Conservation (phyloP, 2,329 filamentous ascomycete genomes). For the Diaporthe vexans region DNA sequence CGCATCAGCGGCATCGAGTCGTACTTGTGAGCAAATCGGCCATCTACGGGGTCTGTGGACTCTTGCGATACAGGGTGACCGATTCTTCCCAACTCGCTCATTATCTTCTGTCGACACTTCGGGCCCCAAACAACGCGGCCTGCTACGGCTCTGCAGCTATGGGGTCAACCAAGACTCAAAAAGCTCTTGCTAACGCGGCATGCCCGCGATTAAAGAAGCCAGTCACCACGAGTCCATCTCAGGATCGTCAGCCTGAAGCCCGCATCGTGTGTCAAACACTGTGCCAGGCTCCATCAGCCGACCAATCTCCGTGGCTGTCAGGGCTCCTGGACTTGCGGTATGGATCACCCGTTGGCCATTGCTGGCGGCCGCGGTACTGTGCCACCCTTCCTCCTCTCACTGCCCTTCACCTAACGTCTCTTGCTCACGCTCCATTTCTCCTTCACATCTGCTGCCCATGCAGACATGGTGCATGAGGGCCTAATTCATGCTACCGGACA, state of each 20-base stretch:
- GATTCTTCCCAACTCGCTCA: neutral
- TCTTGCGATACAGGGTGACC: neutral
- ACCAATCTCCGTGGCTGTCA: constrained; percentile 36
- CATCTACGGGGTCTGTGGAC: neutral
- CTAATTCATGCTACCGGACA: constrained; percentile 34
- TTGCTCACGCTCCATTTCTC: constrained; percentile 14
- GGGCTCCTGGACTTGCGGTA: neutral
- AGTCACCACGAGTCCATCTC: constrained; percentile 9
- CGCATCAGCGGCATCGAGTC: neutral
- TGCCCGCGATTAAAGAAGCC: constrained; percentile 23
- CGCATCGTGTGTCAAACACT: constrained; percentile 31
- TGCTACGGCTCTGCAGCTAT: constrained; percentile 11
- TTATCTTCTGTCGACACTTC: neutral
- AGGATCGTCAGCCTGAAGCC: constrained; percentile 35
- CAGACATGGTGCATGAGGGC: constrained; percentile 15
- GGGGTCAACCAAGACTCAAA: constrained; percentile 19
- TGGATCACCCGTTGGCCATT: constrained; percentile 23
- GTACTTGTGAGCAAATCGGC: neutral
- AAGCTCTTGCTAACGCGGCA: constrained; percentile 23
- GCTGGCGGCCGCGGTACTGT: constrained; percentile 30
- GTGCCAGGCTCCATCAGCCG: constrained; percentile 27
- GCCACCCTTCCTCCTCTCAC: constrained; percentile 28
- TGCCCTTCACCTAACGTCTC: constrained; percentile 17
- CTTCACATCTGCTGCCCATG: constrained; percentile 4
- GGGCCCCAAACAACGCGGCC: neutral